Conservation (phyloP, 164 flowering plant genomes). For the Vitis vinifera region DNA sequence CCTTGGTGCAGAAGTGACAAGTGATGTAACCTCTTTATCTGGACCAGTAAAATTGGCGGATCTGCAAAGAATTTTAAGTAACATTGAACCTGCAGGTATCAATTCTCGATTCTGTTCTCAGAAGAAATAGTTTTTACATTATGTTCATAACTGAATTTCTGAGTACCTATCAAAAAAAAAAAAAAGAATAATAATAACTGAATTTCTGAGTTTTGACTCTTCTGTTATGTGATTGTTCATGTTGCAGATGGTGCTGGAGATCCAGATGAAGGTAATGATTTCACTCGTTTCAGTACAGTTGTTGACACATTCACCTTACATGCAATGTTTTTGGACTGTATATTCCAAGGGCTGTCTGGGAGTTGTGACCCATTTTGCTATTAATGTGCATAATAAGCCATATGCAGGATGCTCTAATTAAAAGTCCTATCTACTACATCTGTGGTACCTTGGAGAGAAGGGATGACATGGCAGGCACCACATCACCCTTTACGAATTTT, state of each 20-base stretch:
- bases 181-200: no score
- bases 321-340: no score
- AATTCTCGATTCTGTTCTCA: not conserved
- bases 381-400: no score
- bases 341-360: no score
- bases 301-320: no score
- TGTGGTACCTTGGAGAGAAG: no score
- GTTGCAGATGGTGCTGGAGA: slow-evolving; percentile 52
- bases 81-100: slow-evolving; percentile 66
- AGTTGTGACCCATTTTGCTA: no score
- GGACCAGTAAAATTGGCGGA: slow-evolving; percentile 88
- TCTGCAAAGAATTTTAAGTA: slow-evolving; percentile 85
- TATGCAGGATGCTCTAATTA: no score
- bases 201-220: slow-evolving; percentile 9
- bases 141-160: not conserved
- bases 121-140: not conserved
- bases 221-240: slow-evolving; percentile 6
- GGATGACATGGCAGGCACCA: no score
- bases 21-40: slow-evolving; percentile 73
- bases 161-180: no score
- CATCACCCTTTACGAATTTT: no score
- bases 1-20: slow-evolving; percentile 52
- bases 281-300: not conserved
- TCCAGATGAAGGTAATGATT: slow-evolving; percentile 70
- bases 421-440: no score